These are phyloP conservation scores for Geranium incanum DNA, from an alignment of 441 rosid species.

Conservation along the genomic window DNA sequence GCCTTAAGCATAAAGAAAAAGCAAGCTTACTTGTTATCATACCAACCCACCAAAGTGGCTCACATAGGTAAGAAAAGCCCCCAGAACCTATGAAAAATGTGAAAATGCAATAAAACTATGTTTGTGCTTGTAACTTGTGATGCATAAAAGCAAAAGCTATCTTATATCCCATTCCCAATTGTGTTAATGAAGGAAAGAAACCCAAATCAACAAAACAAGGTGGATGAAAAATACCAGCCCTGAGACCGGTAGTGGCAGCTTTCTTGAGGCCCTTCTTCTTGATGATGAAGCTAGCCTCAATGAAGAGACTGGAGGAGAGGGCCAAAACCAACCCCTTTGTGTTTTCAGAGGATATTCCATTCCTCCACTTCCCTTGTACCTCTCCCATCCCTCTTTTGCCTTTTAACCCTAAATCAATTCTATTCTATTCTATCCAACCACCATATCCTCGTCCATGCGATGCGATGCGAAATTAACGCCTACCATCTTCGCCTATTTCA, in stretches of 20 bases:
- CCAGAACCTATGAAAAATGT: conserved; percentile 48
- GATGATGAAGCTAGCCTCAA: conserved; percentile 24
- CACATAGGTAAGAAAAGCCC: conserved; percentile 60
- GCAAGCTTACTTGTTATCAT: conserved; percentile 60
- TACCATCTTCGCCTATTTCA: too few species aligned
- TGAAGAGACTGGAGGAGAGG: conserved; percentile 24
- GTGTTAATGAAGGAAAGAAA: too few species aligned
- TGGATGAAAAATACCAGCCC: conserved; percentile 41
- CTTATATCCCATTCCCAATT: too few species aligned
- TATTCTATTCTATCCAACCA: background rate
- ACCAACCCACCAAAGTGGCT: conserved; percentile 82
- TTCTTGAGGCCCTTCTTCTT: conserved; percentile 36
- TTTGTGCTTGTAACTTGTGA: background rate
- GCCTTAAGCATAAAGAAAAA: conserved; percentile 10
- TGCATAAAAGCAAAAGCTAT: background rate
- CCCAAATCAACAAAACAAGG: background rate
- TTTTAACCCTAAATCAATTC: background rate
- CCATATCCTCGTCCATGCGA: background rate
- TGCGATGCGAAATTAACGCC: background rate
- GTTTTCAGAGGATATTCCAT: conserved; percentile 23
- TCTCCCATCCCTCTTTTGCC: background rate
- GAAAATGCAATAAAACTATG: background rate
- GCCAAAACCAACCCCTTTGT: conserved; percentile 24
- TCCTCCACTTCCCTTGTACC: background rate
- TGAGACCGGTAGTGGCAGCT: conserved; percentile 48